Percentiles rank a stretch among this genome's conserved stretches.
These are phyloP conservation scores for Suillus cothurnatus DNA, from an alignment of 768 basidiomycete species.

Conservation along the genomic window DNA sequence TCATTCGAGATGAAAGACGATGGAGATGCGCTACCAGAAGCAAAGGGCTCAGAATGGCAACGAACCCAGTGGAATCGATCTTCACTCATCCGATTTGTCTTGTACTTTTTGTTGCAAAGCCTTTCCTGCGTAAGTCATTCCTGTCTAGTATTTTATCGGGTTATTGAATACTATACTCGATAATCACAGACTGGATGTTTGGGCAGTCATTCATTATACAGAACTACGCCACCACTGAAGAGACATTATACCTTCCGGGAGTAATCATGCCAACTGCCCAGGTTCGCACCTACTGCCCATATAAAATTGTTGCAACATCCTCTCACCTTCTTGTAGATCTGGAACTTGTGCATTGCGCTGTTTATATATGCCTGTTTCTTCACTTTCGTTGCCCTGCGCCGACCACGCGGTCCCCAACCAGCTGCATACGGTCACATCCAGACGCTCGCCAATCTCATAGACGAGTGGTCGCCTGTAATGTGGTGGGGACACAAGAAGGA, in stretches of 20 bases:
- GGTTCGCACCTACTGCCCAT: constrained; percentile 12
- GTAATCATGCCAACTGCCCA: constrained; percentile 28
- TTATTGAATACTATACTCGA: not conserved
- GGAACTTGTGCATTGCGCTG: constrained; percentile 21
- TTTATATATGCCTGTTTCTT: not conserved
- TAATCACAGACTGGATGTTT: constrained; percentile 32
- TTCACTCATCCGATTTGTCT: no score
- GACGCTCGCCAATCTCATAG: not conserved
- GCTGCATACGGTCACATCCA: not conserved
- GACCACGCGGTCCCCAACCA: not conserved
- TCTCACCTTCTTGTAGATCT: constrained; percentile 18
- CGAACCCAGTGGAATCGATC: not conserved
- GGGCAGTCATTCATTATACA: constrained; percentile 23
- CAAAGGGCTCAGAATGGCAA: not conserved
- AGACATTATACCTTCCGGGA: no score
- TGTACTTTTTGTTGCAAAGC: constrained; percentile 16
- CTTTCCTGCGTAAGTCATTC: constrained; percentile 27
- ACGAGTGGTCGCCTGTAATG: not conserved
- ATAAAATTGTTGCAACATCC: not conserved
- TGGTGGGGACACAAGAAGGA: not conserved
- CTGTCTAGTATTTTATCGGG: not conserved
- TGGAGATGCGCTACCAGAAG: not conserved
- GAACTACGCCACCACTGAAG: no score
- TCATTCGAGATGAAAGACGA: not conserved
- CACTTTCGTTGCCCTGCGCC: not conserved